Conservation (phyloP, 495 filamentous ascomycete genomes). For the Podospora fimiseda region DNA sequence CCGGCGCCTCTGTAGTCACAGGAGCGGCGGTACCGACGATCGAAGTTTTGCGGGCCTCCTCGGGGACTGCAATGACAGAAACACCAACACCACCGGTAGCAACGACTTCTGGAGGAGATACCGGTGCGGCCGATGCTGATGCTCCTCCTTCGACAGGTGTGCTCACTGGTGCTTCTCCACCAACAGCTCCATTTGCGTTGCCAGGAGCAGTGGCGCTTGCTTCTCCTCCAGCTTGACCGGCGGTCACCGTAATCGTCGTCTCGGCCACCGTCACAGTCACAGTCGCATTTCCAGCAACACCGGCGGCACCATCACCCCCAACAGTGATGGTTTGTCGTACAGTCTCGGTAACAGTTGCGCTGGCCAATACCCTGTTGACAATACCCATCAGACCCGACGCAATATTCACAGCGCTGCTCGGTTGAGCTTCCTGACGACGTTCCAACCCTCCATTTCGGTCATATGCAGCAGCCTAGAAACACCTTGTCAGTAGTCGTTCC, state of each 20-base stretch:
- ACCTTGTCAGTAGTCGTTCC: background rate
- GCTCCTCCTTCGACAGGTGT: background rate
- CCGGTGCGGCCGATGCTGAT: constrained; percentile 3
- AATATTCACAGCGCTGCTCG: constrained; percentile 2
- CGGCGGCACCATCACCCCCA: constrained; percentile 18
- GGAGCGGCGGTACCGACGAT: background rate
- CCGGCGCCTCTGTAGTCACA: background rate
- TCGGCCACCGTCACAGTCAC: constrained; percentile 23
- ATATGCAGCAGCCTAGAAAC: constrained; percentile 31
- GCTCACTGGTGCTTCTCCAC: background rate
- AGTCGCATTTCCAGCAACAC: constrained; percentile 23
- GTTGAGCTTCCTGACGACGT: constrained; percentile 7
- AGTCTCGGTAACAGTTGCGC: constrained; percentile 36
- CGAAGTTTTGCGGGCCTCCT: constrained; percentile 12
- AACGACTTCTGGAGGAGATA: constrained; percentile 1
- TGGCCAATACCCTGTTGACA: constrained; percentile 13
- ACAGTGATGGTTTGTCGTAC: constrained; percentile 29
- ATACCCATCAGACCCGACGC: constrained; percentile 13
- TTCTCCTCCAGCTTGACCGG: constrained; percentile 14
- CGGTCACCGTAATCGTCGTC: constrained; percentile 30
- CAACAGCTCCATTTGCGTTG: constrained; percentile 4
- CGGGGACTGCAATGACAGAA: constrained; percentile 20
- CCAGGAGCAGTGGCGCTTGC: constrained; percentile 4
- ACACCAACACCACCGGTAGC: constrained; percentile 27
- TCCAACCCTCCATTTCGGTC: constrained; percentile 20